These are phyloP conservation scores for Phytophthora brassicae DNA, from an alignment of 352 stramenopile genomes.

Conservation along the genomic window DNA sequence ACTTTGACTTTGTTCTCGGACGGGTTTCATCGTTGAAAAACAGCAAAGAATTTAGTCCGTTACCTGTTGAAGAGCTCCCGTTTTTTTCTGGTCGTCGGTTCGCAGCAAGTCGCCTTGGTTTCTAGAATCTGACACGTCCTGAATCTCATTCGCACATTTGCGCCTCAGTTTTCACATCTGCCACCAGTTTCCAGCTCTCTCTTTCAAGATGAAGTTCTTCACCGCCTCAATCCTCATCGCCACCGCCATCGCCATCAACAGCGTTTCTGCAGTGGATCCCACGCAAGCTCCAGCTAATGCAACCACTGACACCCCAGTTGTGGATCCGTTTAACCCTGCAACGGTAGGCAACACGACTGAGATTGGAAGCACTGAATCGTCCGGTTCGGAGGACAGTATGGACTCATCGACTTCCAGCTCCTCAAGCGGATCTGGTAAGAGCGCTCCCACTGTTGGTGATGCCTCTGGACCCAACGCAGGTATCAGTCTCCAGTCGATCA, in stretches of 20 bases:
- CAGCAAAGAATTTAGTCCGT: constrained; percentile 23
- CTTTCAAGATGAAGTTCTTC: constrained; percentile 38
- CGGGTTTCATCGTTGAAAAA: constrained; percentile 31
- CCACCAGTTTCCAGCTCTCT: constrained; percentile 3
- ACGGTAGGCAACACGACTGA: too few relatives aligned
- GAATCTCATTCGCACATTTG: constrained; percentile 40
- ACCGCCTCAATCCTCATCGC: constrained; percentile 28
- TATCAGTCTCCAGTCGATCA: constrained; percentile 24
- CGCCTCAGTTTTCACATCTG: constrained; percentile 24
- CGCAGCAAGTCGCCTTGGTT: background rate
- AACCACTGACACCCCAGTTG: background rate
- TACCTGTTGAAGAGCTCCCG: background rate
- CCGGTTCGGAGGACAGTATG: background rate
- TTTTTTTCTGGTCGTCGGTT: background rate
- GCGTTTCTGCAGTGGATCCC: background rate
- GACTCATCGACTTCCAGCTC: background rate
- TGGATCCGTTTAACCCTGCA: too few relatives aligned
- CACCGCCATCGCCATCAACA: constrained; percentile 19
- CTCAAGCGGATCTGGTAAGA: constrained; percentile 16
- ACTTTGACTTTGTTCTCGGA: background rate
- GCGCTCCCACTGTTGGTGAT: constrained; percentile 17
- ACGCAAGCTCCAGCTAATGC: background rate
- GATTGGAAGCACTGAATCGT: too few relatives aligned
- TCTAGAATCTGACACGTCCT: background rate
- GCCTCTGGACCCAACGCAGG: constrained; percentile 13